Conservation (phyloP, 106 monocot genomes). For the Dendrobium catenatum region DNA sequence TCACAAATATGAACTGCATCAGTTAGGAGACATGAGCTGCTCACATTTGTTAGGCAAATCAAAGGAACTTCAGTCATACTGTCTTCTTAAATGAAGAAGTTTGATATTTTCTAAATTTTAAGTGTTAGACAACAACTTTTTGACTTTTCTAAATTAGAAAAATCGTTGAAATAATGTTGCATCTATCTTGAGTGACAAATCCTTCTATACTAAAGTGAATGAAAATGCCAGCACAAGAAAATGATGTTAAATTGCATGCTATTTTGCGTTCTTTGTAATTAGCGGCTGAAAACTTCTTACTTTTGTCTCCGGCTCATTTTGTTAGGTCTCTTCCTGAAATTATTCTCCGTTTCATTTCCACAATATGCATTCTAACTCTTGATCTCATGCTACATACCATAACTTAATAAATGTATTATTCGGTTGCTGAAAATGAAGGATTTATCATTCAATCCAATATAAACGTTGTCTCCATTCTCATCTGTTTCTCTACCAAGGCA, state of each 20-base stretch:
- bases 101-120: neutral
- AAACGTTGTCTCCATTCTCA: neutral
- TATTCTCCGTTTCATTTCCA: neutral
- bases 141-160: neutral
- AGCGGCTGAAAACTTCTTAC: no score
- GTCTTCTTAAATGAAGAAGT: neutral
- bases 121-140: neutral
- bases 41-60: neutral
- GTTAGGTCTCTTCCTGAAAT: conserved; percentile 3
- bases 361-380: neutral
- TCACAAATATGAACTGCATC: neutral
- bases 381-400: neutral
- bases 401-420: neutral
- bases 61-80: neutral
- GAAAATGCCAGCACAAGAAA: neutral
- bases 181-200: neutral
- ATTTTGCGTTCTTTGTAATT: no score
- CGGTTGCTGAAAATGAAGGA: neutral
- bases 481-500: neutral
- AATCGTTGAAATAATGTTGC: neutral
- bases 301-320: neutral
- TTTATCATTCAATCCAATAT: conserved; percentile 7
- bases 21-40: neutral
- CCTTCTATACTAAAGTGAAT: neutral
- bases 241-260: neutral